These are phyloP conservation scores for Phyllosticta capitalensis DNA, from an alignment of 2,329 filamentous ascomycete species.

Conservation along the genomic window DNA sequence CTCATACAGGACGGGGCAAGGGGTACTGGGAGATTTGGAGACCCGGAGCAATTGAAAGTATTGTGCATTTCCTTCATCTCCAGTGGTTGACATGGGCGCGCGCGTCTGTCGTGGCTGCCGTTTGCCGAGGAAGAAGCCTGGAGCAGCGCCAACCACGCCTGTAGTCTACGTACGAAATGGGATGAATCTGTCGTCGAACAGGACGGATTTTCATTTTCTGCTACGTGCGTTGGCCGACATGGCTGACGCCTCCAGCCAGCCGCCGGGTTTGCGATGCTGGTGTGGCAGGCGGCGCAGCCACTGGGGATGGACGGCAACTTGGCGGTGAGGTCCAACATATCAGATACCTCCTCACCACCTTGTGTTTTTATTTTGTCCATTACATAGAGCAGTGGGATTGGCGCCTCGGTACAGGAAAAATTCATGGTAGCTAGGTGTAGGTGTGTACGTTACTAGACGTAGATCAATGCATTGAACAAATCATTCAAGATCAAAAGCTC, in stretches of 20 bases:
- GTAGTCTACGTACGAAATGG: not conserved
- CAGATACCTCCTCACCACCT: not conserved
- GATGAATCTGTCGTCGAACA: not conserved
- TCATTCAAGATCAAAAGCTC: not conserved
- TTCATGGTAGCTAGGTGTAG: not conserved
- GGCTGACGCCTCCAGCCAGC: not conserved
- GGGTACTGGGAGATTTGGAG: not conserved
- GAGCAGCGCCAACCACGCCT: not conserved
- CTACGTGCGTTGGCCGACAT: not conserved
- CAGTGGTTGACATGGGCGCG: not conserved
- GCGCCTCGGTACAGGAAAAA: not conserved
- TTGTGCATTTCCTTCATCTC: not conserved
- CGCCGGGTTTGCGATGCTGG: not conserved
- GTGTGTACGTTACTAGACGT: not conserved
- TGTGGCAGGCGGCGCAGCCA: not conserved
- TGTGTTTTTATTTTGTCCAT: not conserved
- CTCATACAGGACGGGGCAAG: not conserved
- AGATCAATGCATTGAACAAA: not conserved
- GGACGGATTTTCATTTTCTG: not conserved
- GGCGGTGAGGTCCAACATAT: not conserved
- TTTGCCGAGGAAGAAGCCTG: not conserved
- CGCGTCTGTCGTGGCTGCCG: not conserved
- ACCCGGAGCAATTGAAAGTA: not conserved
- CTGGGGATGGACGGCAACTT: not conserved
- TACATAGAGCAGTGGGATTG: not conserved